Evolutionary conservation across 106 monocot species (phyloP), one percentile per base, ranked within the genome.

Genomic region (Dioscorea dumetorum): DNA sequence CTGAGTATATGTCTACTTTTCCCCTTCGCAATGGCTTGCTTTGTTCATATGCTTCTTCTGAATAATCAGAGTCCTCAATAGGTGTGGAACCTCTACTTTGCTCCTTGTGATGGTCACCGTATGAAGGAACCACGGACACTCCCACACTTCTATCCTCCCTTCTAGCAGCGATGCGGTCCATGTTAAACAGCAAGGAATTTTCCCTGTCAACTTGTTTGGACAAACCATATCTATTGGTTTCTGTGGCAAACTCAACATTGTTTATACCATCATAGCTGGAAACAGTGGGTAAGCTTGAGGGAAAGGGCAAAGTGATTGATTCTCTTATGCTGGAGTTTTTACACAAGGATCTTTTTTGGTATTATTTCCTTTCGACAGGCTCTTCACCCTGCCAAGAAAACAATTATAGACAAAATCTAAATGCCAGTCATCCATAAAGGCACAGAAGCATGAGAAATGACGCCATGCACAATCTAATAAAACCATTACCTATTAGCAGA

Each of bases 401-500:
- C 2, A 67, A 14, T 16, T 0, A 19, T 18, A 5, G 54, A 18
- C 20, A 15, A 23, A 31, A 12, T 33, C 3, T 59, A 60, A 33
- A 12, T 6, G 31, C 18, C 57, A 24, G 22, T 33, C 19, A 21
- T 50, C 20, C 41, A 41, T 41, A 41, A 41, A 41, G 6, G 41
- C 5, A 41, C 41, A 41, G 41, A 41, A 41, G 41, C 41, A 41
- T 41, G 41, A 41, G 9, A 41, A 41, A 41, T 10, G 41, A 41
- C 6, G 41, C 41, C 10, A 41, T 6, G 0, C 10, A 62, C 19
- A 58, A 7, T 66, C 18, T 13, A 70, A 59, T 65, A 5, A 66
- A 74, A 61, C 28, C 23, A 54, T 70, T 67, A 92, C 95, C 95
- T 97, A 80, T 97, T 91, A 58, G 95, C 95, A 78, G 91, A 97